phyloP scores from a whole-genome alignment of 2,329 filamentous ascomycete species.

The Aspergillus sclerotialis region DNA sequence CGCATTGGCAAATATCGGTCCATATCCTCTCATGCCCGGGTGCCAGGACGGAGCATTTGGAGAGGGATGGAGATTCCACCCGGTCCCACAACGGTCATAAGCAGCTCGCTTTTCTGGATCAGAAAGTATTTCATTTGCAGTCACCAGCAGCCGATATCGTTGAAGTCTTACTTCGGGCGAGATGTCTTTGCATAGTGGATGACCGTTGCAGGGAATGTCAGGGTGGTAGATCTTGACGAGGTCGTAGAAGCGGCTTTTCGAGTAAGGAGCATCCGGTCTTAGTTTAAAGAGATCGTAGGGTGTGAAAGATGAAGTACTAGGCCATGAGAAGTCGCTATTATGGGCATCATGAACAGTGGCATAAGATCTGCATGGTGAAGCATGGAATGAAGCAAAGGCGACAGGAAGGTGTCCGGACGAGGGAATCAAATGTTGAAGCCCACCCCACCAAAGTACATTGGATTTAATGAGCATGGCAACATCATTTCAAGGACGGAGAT shows the following conservation, averaged over 20 bases:
- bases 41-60: slow-evolving; percentile 14
- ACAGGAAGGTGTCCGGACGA: slow-evolving; percentile 12
- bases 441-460: slow-evolving; percentile 30
- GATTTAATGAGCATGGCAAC: slow-evolving; percentile 44
- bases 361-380: slow-evolving; percentile 19
- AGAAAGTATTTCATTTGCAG: slow-evolving; percentile 81
- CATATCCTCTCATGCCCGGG: slow-evolving; percentile 17
- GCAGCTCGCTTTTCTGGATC: slow-evolving; percentile 69
- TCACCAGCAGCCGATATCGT: slow-evolving; percentile 80
- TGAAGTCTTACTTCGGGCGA: slow-evolving; percentile 64
- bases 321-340: slow-evolving; percentile 32
- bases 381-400: slow-evolving; percentile 20
- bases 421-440: slow-evolving; percentile 27
- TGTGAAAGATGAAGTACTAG: slow-evolving; percentile 46
- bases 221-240: slow-evolving; percentile 96
- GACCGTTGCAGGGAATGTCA: slow-evolving; percentile 52
- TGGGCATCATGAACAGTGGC: slow-evolving; percentile 27
- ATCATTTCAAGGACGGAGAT: slow-evolving; percentile 22
- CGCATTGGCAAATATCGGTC: slow-evolving; percentile 61
- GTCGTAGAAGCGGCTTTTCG: slow-evolving; percentile 77
- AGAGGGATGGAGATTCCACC: slow-evolving; percentile 59
- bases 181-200: slow-evolving; percentile 39
- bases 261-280: slow-evolving; percentile 60
- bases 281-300: slow-evolving; percentile 83
- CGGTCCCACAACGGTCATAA: slow-evolving; percentile 75